phyloP scores from a whole-genome alignment of 441 rosid species.

The Melastoma candidum region DNA sequence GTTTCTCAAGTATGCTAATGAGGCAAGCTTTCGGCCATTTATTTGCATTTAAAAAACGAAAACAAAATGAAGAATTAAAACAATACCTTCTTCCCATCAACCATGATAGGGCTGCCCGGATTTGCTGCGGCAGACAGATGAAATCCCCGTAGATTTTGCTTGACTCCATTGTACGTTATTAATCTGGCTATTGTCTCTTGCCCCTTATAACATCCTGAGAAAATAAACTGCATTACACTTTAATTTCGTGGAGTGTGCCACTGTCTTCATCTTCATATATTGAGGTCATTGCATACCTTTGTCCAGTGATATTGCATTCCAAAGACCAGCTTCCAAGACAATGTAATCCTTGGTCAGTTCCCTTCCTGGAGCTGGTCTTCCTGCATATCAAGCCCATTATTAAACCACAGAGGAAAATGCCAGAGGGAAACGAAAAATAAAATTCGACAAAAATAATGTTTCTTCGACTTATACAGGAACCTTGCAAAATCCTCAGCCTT shows the following conservation, averaged over 20 bases:
- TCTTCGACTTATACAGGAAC: conserved; percentile 13
- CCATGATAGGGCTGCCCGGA: conserved; percentile 54
- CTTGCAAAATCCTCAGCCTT: conserved; percentile 64
- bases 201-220: conserved; percentile 79
- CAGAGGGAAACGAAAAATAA: neutral
- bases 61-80: neutral
- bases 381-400: conserved; percentile 26
- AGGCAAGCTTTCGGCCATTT: neutral
- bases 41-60: neutral
- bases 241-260: neutral
- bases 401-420: conserved; percentile 1
- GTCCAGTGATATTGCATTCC: conserved; percentile 73
- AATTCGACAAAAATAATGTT: neutral
- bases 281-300: conserved; percentile 40
- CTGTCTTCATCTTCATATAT: conserved; percentile 5
- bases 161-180: conserved; percentile 75
- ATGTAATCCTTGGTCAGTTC: conserved; percentile 78
- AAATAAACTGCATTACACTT: conserved; percentile 6
- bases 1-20: neutral
- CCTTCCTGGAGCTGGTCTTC: conserved; percentile 76
- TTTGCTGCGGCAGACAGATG: conserved; percentile 55
- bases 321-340: conserved; percentile 80
- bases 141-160: conserved; percentile 73
- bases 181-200: conserved; percentile 84
- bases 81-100: conserved; percentile 55